Conservation (phyloP, 805 yeast species). For the Cyberlindnera bimundalis region DNA sequence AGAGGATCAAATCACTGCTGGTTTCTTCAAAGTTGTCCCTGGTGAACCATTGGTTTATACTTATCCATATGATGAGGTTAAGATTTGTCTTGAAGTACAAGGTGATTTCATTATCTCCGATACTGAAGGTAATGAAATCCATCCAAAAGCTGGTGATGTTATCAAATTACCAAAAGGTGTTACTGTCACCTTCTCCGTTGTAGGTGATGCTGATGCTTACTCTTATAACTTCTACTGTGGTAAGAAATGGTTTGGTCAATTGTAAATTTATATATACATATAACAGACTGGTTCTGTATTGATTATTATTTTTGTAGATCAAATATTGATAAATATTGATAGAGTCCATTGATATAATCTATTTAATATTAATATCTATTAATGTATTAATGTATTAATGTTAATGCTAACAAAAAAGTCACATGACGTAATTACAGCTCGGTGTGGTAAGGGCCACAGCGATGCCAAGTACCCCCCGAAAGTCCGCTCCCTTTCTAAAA, state of each 20-base stretch:
- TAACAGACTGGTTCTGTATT: neutral
- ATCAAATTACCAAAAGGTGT: slow-evolving; percentile 66
- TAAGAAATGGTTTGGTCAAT: slow-evolving; percentile 15
- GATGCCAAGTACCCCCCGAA: no score
- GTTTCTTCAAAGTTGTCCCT: slow-evolving; percentile 66
- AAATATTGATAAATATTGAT: neutral
- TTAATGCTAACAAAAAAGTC: no score
- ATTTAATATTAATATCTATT: no score
- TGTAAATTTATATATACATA: neutral
- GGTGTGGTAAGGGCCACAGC: no score
- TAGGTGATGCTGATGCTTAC: slow-evolving; percentile 60
- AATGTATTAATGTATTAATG: no score
- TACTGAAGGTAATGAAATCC: slow-evolving; percentile 57
- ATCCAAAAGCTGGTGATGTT: slow-evolving; percentile 62
- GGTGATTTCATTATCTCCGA: slow-evolving; percentile 62
- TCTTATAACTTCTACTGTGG: slow-evolving; percentile 31
- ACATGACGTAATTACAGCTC: no score
- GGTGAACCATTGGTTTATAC: slow-evolving; percentile 66
- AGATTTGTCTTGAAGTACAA: slow-evolving; percentile 57
- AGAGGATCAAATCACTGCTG: slow-evolving; percentile 57
- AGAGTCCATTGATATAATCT: no score
- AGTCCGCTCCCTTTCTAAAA: no score
- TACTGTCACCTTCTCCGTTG: slow-evolving; percentile 58
- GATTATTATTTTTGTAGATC: no score
- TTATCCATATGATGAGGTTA: slow-evolving; percentile 65